phyloP scores from a whole-genome alignment of 768 basidiomycete genomes.

The Termitomyces sp. region DNA sequence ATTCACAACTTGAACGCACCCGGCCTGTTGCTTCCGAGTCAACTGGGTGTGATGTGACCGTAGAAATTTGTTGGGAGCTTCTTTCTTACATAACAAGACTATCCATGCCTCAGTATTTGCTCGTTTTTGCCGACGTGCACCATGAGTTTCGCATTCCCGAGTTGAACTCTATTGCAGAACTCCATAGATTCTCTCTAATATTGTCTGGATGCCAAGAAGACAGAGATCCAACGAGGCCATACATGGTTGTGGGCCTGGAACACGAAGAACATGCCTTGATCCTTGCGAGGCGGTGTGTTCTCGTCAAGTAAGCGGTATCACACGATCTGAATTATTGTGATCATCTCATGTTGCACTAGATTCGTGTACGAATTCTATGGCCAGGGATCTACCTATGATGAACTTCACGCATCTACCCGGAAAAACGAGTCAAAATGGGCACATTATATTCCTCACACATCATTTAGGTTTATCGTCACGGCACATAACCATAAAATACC shows the following conservation, averaged over 20 bases:
- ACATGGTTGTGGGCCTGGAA: slow-evolving; percentile 68
- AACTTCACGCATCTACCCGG: slow-evolving; percentile 58
- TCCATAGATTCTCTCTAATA: slow-evolving; percentile 60
- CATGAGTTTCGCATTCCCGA: slow-evolving; percentile 84
- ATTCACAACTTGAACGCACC: too few relatives aligned
- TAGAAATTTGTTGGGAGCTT: not conserved
- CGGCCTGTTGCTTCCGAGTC: too few relatives aligned
- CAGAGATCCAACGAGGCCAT: slow-evolving; percentile 59
- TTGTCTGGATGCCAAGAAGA: slow-evolving; percentile 43
- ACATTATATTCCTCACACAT: slow-evolving; percentile 57
- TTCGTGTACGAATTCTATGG: slow-evolving; percentile 78
- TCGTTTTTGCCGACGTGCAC: slow-evolving; percentile 81
- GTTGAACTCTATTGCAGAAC: slow-evolving; percentile 70
- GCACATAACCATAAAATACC: slow-evolving; percentile 75
- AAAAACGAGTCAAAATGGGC: slow-evolving; percentile 48
- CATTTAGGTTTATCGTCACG: slow-evolving; percentile 78
- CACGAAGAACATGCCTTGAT: slow-evolving; percentile 68
- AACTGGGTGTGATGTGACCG: slow-evolving; percentile 1
- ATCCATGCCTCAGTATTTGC: slow-evolving; percentile 34
- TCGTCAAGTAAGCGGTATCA: slow-evolving; percentile 61
- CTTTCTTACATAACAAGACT: too few relatives aligned
- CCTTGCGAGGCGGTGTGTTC: slow-evolving; percentile 75
- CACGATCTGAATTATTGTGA: not conserved
- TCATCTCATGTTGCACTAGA: slow-evolving; percentile 33
- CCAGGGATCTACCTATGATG: slow-evolving; percentile 63